phyloP scores from a whole-genome alignment of 768 basidiomycete species.

The Termitomyces sp. region DNA sequence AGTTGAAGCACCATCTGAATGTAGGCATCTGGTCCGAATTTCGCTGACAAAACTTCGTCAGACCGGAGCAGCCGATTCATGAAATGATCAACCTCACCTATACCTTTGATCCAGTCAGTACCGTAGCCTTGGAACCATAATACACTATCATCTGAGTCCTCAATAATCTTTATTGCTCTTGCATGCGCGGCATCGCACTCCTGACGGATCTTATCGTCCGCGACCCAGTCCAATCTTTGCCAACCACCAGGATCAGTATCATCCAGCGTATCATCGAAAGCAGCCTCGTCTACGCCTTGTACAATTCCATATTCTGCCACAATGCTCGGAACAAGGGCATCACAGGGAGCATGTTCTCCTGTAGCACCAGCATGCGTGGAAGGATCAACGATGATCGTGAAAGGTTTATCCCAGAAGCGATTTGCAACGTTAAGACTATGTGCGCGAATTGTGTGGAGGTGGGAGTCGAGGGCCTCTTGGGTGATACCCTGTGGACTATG shows the following conservation, averaged over 20 bases:
- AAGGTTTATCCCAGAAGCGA: slow-evolving; percentile 87
- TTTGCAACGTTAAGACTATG: slow-evolving; percentile 60
- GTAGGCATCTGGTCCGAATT: slow-evolving; percentile 70
- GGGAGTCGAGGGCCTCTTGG: slow-evolving; percentile 51
- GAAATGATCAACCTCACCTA: slow-evolving; percentile 40
- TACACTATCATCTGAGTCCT: slow-evolving; percentile 79
- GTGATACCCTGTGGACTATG: slow-evolving; percentile 25
- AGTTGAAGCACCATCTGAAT: slow-evolving; percentile 90
- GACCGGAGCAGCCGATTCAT: background rate
- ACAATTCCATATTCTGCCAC: slow-evolving; percentile 78
- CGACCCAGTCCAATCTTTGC: slow-evolving; percentile 70
- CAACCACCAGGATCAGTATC: slow-evolving; percentile 29
- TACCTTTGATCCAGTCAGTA: slow-evolving; percentile 76
- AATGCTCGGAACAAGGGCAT: slow-evolving; percentile 86
- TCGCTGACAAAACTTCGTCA: slow-evolving; percentile 18
- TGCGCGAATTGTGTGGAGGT: slow-evolving; percentile 68
- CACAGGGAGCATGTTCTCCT: slow-evolving; percentile 89
- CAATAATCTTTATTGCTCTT: slow-evolving; percentile 52
- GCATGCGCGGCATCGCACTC: slow-evolving; percentile 55
- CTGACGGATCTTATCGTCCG: slow-evolving; percentile 48
- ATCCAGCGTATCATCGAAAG: slow-evolving; percentile 25
- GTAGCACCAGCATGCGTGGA: slow-evolving; percentile 80
- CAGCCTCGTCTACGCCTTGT: slow-evolving; percentile 50
- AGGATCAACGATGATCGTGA: slow-evolving; percentile 78
- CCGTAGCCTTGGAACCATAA: slow-evolving; percentile 83